Evolutionary conservation across 1,284 basidiomycete genomes (phyloP).

Genomic region (Irpex sp.): DNA sequence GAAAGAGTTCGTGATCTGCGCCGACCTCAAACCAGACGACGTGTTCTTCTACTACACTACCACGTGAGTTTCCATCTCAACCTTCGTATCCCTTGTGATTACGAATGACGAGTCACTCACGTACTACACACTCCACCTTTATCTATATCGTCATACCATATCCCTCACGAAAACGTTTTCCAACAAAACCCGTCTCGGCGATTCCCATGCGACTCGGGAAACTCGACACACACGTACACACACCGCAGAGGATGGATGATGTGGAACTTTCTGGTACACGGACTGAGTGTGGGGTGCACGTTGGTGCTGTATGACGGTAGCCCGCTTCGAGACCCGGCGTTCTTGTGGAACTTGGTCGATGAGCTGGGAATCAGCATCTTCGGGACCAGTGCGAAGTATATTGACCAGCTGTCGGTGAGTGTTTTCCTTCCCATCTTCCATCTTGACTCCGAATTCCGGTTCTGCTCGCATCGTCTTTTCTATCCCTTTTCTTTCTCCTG

Average conservation of each 20-base stretch:
- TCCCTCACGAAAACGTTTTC: not conserved
- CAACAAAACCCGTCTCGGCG: not conserved
- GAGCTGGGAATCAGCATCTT: slow-evolving; percentile 76
- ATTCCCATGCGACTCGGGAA: not conserved
- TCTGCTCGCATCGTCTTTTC: no score
- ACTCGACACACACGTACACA: slow-evolving; percentile 1
- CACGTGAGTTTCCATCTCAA: slow-evolving; percentile 46
- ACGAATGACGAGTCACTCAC: not conserved
- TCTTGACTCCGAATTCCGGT: not conserved
- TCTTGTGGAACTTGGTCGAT: slow-evolving; percentile 75
- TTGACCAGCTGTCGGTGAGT: slow-evolving; percentile 71
- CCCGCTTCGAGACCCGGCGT: slow-evolving; percentile 68
- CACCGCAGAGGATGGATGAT: slow-evolving; percentile 78
- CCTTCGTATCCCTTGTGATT: slow-evolving; percentile 14
- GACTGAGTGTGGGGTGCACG: slow-evolving; percentile 67
- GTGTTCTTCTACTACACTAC: slow-evolving; percentile 89
- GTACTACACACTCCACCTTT: not conserved
- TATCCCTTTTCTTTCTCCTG: not conserved
- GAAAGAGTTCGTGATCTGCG: slow-evolving; percentile 80
- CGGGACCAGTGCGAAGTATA: slow-evolving; percentile 81
- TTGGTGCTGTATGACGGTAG: slow-evolving; percentile 85
- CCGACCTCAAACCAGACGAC: slow-evolving; percentile 65
- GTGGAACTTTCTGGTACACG: slow-evolving; percentile 80
- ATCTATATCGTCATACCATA: no score
- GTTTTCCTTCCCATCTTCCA: not conserved